These are phyloP conservation scores for Knufia petricola DNA, from an alignment of 2,329 filamentous ascomycete genomes.

Conservation along the genomic window DNA sequence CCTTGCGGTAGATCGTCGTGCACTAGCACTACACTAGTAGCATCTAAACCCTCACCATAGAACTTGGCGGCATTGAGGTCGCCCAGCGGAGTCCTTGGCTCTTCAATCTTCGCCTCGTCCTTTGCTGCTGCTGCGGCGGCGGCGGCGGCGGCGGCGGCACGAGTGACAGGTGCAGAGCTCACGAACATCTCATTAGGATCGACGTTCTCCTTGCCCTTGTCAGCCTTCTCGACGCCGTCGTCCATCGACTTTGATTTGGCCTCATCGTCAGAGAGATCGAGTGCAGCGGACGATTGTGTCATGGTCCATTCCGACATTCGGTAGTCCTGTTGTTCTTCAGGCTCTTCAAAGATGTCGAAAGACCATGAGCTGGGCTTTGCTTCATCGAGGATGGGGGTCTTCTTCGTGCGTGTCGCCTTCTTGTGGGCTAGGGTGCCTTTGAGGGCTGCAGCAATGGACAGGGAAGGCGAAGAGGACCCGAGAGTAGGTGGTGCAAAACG, in stretches of 20 bases:
- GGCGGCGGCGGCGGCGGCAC: constrained; percentile 28
- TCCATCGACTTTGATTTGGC: constrained; percentile 37
- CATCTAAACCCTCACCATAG: constrained; percentile 57
- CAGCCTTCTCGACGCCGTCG: constrained; percentile 26
- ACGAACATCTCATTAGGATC: constrained; percentile 48
- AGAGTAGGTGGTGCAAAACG: constrained; percentile 64
- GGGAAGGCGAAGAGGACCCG: constrained; percentile 51
- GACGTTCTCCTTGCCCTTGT: constrained; percentile 84
- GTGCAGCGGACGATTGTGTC: constrained; percentile 69
- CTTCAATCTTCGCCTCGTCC: constrained; percentile 39
- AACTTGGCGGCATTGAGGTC: constrained; percentile 60
- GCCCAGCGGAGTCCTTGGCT: constrained; percentile 56
- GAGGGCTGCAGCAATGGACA: constrained; percentile 76
- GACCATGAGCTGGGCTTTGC: constrained; percentile 59
- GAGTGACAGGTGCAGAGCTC: constrained; percentile 47
- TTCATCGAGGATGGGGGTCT: constrained; percentile 45
- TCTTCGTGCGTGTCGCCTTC: constrained; percentile 11
- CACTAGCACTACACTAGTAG: constrained; percentile 51
- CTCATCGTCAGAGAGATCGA: constrained; percentile 87
- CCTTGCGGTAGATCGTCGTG: constrained; percentile 45
- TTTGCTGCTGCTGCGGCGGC: constrained; percentile 16
- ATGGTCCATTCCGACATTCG: constrained; percentile 55
- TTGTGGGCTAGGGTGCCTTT: constrained; percentile 54
- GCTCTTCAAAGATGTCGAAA: constrained; percentile 93
- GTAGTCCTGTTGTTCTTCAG: constrained; percentile 78